Evolutionary conservation across 805 yeast genomes (phyloP), one percentile per base, ranked within the genome.

Genomic region (Candida berthetii): DNA sequence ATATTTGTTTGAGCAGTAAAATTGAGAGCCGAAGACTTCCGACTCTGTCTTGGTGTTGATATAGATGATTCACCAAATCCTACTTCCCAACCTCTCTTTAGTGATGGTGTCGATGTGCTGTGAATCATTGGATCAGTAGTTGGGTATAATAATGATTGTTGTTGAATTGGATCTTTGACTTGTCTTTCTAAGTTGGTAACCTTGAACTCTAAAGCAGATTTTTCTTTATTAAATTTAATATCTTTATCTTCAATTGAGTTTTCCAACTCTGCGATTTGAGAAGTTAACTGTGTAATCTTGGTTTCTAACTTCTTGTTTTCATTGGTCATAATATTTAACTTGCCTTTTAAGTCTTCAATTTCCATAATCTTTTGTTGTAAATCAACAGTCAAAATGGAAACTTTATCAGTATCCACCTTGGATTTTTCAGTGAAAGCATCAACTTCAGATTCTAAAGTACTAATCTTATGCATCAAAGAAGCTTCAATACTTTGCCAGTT

Each of bases 401-500:
- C 13, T 15, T 38, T 52, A 40, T 18, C 41, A 37, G 35, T 46
- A 27, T 37, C 48, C 33, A 37, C 39, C 24, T 25, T 39, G 20
- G 65, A 64, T 34, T 57, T 59, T 36, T 52, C 53, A 32, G 55
- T 53, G 36, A 69, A 48, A 6, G 58, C 61, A 29, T 67, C 72
- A 7, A 74, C 55, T 40, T 78, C 78, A 37, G 53, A 56, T 43
- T 75, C 73, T n/a, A 72, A 48, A 14, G 50, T 43, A 4, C 73
- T 57, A 16, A 81, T 67, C 43, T 73, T 74, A 8, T 63, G 58
- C 45, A 71, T 65, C 44, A 88, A 68, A 3, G 78, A 69, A 32
- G 83, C 73, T 59, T 93, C 97, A 35, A 88, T 80, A 17, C 79
- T 66, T 42, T 83, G 81, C 95, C 96, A 87, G 57, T 83, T 86